Evolutionary conservation across 805 yeast species (phyloP), one percentile per base, ranked within the genome.

Genomic region (Starmerella sp.): DNA sequence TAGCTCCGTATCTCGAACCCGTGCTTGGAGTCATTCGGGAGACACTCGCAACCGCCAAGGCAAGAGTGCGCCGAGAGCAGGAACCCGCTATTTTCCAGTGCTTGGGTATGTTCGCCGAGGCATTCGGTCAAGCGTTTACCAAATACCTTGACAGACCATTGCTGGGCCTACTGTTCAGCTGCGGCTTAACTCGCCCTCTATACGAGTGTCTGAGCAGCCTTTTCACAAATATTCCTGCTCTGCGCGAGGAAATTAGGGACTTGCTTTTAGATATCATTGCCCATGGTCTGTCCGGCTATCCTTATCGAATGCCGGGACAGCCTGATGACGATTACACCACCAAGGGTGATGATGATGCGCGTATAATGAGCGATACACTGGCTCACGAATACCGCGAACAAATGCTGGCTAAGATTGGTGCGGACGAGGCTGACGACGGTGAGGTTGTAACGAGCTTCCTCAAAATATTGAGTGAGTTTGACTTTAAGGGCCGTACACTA

Each of bases 101-200:
- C 66, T 76, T 91, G 45, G 87, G 95, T 0, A 85, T 87, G 69
- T 71, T 93, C 38, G 90, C 96, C 0, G 77, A 77, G 30, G 91
- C 97, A 0, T 87, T 91, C 14, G 97, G 97, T 0, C 95, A 96
- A 11, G 95, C 96, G 0, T 73, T 91, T 54, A 86, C 96, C 0
- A 93, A 91, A 65, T 89, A 87, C 66, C 71, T 93, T 54, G 90
- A 88, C 60, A 78, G 83, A 58, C 95, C 87, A 63, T 76, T 91
- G 28, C 71, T 91, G 51, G 90, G 84, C 60, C 75, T 86, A 69
- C 78, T 91, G 71, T 76, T 91, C 62, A 78, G 83, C 48, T 88
- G 96, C 57, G 86, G 96, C 0, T 75, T 91, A 52, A 84, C 88
- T n/a, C 83, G 81, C 60, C 83, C 85, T 58, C 81, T 91, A 81